Conservation (phyloP, 2,329 filamentous ascomycete species). For the Botryosphaeria agaves region DNA sequence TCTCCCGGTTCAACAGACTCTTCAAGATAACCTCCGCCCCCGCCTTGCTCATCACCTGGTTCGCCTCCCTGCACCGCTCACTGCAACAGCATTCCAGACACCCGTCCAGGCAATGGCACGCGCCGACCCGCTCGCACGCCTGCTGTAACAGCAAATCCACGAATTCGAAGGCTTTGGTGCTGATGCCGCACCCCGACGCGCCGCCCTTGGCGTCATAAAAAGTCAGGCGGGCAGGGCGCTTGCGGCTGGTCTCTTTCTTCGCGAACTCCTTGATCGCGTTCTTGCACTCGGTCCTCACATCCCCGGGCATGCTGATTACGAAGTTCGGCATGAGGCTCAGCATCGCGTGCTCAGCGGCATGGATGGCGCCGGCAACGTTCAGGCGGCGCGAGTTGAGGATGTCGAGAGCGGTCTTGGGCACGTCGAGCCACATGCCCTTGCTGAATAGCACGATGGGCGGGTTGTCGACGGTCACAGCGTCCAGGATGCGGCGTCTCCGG, state of each 20-base stretch:
- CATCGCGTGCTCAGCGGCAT: constrained; percentile 85
- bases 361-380: constrained; percentile 77
- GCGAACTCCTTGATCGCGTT: constrained; percentile 75
- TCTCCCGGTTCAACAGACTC: constrained; percentile 54
- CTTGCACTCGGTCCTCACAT: constrained; percentile 92
- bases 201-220: constrained; percentile 96
- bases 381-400: constrained; percentile 57
- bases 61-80: constrained; percentile 68
- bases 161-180: constrained; percentile 86
- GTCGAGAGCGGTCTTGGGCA: constrained; percentile 61
- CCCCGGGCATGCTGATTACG: constrained; percentile 75
- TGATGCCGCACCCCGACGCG: constrained; percentile 65
- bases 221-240: constrained; percentile 72
- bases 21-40: constrained; percentile 70
- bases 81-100: constrained; percentile 84
- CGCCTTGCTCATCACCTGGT: constrained; percentile 86
- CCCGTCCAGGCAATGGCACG: constrained; percentile 60
- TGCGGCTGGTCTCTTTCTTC: constrained; percentile 48
- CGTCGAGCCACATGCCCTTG: constrained; percentile 92
- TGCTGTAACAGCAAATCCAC: constrained; percentile 61
- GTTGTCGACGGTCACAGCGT: constrained; percentile 85
- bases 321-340: constrained; percentile 79
- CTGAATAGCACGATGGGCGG: constrained; percentile 71
- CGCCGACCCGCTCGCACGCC: constrained; percentile 58
- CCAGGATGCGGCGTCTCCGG: constrained; percentile 64